A percentile compares a stretch with the other conserved stretches of the same genome.
These are phyloP conservation scores for Coemansia biformis DNA, from an alignment of 192 early-diverging fungal species.

Conservation along the genomic window DNA sequence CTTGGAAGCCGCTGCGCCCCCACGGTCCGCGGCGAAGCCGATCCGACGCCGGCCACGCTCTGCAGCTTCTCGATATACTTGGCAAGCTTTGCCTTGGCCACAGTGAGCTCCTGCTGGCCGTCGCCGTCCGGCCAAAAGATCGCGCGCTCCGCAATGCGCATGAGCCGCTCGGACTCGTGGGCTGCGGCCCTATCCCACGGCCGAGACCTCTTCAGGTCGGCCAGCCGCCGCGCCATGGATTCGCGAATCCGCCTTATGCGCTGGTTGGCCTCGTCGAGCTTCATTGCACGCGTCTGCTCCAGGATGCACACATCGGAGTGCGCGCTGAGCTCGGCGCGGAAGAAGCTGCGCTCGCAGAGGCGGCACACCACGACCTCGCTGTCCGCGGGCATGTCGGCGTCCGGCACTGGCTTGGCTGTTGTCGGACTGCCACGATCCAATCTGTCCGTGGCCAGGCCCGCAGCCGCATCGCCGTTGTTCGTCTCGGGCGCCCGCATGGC, in stretches of 20 bases:
- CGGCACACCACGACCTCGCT: slow-evolving; percentile 64
- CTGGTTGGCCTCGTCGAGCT: slow-evolving; percentile 56
- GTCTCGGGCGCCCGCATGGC: not conserved
- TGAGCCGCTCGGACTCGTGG: slow-evolving; percentile 37
- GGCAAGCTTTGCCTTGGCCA: slow-evolving; percentile 41
- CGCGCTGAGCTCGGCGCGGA: slow-evolving; percentile 58
- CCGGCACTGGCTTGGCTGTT: not conserved
- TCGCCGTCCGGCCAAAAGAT: slow-evolving; percentile 46
- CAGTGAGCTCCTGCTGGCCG: slow-evolving; percentile 45
- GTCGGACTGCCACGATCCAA: not conserved
- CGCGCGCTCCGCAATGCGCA: slow-evolving; percentile 42
- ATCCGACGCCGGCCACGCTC: slow-evolving; percentile 17
- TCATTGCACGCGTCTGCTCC: slow-evolving; percentile 64
- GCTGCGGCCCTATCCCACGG: slow-evolving; percentile 32
- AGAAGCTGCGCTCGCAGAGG: slow-evolving; percentile 79
- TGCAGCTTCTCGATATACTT: slow-evolving; percentile 49
- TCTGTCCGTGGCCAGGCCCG: no score
- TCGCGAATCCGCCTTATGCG: slow-evolving; percentile 55
- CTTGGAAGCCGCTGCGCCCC: slow-evolving; percentile 15
- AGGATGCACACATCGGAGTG: slow-evolving; percentile 78
- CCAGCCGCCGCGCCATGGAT: slow-evolving; percentile 49
- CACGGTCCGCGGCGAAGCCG: not conserved
- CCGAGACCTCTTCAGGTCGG: slow-evolving; percentile 38
- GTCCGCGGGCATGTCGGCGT: slow-evolving; percentile 1
- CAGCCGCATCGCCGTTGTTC: not conserved